Conservation (phyloP, 2,329 filamentous ascomycete genomes). For the Penicillium sp. region DNA sequence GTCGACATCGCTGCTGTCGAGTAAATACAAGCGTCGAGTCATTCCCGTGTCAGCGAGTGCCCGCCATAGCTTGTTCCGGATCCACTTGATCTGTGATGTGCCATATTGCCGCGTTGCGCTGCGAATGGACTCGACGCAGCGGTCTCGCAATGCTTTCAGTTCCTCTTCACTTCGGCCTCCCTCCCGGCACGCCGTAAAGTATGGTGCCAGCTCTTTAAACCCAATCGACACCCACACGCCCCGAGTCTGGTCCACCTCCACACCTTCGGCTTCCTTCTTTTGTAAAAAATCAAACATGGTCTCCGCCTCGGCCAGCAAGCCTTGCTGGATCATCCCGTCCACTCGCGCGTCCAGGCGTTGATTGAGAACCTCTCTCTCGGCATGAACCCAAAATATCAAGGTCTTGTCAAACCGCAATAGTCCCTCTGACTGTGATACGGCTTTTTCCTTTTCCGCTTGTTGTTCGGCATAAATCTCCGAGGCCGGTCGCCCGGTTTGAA, state of each 20-base stretch:
- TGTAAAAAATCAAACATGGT: slow-evolving; percentile 47
- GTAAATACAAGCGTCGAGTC: slow-evolving; percentile 60
- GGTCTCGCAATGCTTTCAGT: slow-evolving; percentile 50
- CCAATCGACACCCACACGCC: slow-evolving; percentile 98
- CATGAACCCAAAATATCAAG: slow-evolving; percentile 82
- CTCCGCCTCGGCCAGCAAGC: slow-evolving; percentile 58
- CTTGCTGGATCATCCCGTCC: slow-evolving; percentile 70
- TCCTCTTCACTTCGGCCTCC: slow-evolving; percentile 28
- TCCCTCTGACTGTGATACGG: slow-evolving; percentile 20
- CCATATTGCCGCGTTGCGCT: slow-evolving; percentile 83
- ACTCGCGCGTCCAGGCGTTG: slow-evolving; percentile 69
- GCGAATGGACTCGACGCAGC: slow-evolving; percentile 69
- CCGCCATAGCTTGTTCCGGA: slow-evolving; percentile 71
- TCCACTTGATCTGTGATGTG: slow-evolving; percentile 78
- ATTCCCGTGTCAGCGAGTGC: slow-evolving; percentile 54
- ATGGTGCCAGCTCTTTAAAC: slow-evolving; percentile 82
- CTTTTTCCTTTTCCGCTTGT: slow-evolving; percentile 30
- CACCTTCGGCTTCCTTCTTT: slow-evolving; percentile 43
- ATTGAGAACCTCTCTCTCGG: slow-evolving; percentile 62
- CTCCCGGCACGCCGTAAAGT: slow-evolving; percentile 48
- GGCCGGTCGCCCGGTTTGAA: slow-evolving; percentile 72
- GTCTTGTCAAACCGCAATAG: slow-evolving; percentile 49
- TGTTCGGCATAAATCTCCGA: slow-evolving; percentile 87
- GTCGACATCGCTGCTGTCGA: slow-evolving; percentile 69
- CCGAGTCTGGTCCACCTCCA: slow-evolving; percentile 61